A percentile compares a stretch with the other conserved stretches of the same genome.
Evolutionary conservation across 305 asterid species (phyloP).

Genomic region (Fraxinus floribunda): DNA sequence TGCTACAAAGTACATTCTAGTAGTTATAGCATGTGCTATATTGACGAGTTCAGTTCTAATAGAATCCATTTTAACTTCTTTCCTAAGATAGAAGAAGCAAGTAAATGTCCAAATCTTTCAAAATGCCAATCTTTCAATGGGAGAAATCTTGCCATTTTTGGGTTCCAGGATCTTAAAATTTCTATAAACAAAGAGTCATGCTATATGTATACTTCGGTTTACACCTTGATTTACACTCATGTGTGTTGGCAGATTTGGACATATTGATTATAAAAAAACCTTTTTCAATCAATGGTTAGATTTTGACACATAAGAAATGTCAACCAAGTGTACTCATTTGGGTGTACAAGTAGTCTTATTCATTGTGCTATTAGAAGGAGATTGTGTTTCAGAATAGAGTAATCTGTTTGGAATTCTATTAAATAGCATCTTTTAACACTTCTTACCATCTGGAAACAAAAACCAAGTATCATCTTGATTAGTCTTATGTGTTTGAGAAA

Average conservation of each 20-base stretch:
- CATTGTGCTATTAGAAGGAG: background rate
- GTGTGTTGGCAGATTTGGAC: no score
- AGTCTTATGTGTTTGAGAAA: background rate
- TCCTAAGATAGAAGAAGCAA: background rate
- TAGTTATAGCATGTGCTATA: background rate
- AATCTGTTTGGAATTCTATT: background rate
- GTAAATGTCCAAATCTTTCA: background rate
- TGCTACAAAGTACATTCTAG: background rate
- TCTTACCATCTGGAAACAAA: background rate
- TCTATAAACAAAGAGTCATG: background rate
- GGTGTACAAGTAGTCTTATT: no score
- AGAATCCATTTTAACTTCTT: background rate
- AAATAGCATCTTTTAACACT: background rate
- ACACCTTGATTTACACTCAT: no score
- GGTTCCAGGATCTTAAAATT: background rate
- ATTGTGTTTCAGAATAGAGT: background rate
- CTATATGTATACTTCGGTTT: no score
- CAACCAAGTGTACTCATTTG: no score
- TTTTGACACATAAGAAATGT: no score
- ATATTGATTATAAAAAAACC: no score
- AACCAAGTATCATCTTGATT: background rate
- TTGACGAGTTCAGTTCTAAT: background rate
- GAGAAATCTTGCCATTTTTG: background rate
- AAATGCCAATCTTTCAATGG: background rate
- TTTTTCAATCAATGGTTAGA: no score